Base-by-base conservation (phyloP, 495 filamentous ascomycete species). In the Pyrenopolyporus hunteri region DNA sequence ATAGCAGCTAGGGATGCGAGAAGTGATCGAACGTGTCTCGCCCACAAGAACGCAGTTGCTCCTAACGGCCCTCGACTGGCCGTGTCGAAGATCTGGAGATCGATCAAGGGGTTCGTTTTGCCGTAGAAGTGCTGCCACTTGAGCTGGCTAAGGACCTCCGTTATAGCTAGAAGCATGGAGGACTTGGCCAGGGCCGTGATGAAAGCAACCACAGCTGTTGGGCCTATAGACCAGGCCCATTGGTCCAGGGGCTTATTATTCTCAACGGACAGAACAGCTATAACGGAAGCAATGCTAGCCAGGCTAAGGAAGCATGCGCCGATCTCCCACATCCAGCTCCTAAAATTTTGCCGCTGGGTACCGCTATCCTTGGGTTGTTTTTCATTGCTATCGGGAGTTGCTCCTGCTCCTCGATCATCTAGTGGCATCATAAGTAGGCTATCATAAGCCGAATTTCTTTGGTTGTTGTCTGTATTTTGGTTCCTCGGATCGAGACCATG, bases 111-210 rank as follows among this genome's bases (percentile, higher is more conserved):
- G 13, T 46, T 23, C 7, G 25, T 19, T 16, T 31, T n/a, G 6
- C 43, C 22, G 17, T 46, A 13, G 17, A 46, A 46, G 29, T 46
- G 43, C 43, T 46, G 22, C 43, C 43, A 46, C 26, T 46, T 46
- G 7, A 46, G 26, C 23, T 46, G 43, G 6, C 43, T 20, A 29
- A 46, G 22, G 17, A 46, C 25, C 23, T 46, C 43, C 6, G 25
- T 25, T 16, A 19, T 46, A 29, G 43, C 43, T 3, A 46, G 11
- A 3, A 46, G 10, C 43, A 46, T 46, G 5, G 43, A 14, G 14
- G 43, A 46, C 2, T 46, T 46, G 1, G 43, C 43, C 22, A 46
- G 7, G 7, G 43, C 1, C 2, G 25, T 16, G 43, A 46, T 17
- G 26, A 46, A 46, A 2, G 43, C 22, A 4, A 46, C 43, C 29